These are phyloP conservation scores for Trichoderma atrobrunneum DNA, from an alignment of 2,329 filamentous ascomycete genomes.

Conservation along the genomic window DNA sequence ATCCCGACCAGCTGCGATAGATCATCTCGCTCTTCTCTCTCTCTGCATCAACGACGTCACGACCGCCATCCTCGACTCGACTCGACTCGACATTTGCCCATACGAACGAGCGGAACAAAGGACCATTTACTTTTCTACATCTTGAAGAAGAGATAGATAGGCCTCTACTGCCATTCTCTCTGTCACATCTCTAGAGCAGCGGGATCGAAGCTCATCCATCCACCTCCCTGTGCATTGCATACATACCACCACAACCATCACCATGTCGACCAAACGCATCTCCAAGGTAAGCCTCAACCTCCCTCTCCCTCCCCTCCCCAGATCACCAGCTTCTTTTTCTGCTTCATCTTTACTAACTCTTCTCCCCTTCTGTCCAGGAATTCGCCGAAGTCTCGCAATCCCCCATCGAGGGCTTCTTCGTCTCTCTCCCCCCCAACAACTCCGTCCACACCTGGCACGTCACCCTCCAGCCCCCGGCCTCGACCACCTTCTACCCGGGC, in stretches of 20 bases:
- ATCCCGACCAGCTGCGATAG: background rate
- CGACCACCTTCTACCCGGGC: slow-evolving; percentile 59
- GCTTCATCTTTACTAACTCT: slow-evolving; percentile 7
- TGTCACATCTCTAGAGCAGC: background rate
- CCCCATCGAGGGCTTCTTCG: slow-evolving; percentile 45
- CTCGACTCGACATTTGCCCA: background rate
- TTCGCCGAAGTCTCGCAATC: slow-evolving; percentile 49
- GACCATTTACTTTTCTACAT: background rate
- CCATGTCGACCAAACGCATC: slow-evolving; percentile 46
- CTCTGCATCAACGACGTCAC: background rate
- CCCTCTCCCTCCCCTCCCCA: background rate
- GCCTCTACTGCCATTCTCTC: background rate
- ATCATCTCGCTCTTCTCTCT: background rate
- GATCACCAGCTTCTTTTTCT: too few species aligned
- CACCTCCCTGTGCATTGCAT: background rate
- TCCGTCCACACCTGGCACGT: slow-evolving; percentile 55
- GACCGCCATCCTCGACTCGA: background rate
- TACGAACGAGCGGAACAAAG: background rate
- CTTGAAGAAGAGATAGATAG: background rate
- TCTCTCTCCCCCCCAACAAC: slow-evolving; percentile 45
- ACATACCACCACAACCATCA: background rate
- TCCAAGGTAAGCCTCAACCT: slow-evolving; percentile 36
- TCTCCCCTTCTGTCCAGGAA: slow-evolving; percentile 42
- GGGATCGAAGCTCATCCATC: background rate
- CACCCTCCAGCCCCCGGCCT: slow-evolving; percentile 44